These are phyloP conservation scores for Domatiomyces globalis DNA, from an alignment of 2,329 filamentous ascomycete species.

Conservation along the genomic window DNA sequence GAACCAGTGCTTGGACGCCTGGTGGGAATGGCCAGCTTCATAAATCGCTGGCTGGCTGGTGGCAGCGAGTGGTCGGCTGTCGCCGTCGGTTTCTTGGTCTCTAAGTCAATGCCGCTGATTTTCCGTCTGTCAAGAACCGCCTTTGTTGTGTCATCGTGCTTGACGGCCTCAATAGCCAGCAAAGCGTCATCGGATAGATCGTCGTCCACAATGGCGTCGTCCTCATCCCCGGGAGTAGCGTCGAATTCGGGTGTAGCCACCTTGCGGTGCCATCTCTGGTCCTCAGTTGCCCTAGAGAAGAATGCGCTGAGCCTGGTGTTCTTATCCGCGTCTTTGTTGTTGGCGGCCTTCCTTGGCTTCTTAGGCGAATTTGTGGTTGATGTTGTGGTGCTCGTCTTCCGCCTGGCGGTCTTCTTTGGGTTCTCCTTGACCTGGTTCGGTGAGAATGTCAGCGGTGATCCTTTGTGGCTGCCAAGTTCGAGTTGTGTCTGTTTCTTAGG, in stretches of 20 bases:
- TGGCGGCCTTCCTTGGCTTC: constrained; percentile 20
- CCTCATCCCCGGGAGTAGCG: constrained; percentile 10
- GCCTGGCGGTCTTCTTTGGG: constrained; percentile 1
- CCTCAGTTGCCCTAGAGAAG: constrained; percentile 27
- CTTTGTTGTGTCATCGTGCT: constrained; percentile 3
- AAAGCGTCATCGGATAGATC: constrained; percentile 25
- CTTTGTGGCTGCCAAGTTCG: not conserved
- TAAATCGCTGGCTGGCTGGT: constrained; percentile 15
- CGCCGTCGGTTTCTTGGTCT: not conserved
- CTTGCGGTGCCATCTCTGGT: constrained; percentile 27
- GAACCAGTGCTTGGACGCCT: constrained; percentile 3
- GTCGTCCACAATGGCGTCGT: constrained; percentile 23
- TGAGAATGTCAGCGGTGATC: not conserved
- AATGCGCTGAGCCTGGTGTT: constrained; percentile 29
- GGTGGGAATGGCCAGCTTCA: constrained; percentile 4
- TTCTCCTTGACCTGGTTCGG: not conserved
- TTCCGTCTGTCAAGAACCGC: constrained; percentile 6
- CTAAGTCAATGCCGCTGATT: not conserved
- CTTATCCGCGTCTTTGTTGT: constrained; percentile 11
- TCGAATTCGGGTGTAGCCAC: constrained; percentile 17
- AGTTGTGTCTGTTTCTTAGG: not conserved
- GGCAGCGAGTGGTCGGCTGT: constrained; percentile 2
- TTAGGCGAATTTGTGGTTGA: constrained; percentile 23
- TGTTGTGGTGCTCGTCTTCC: constrained; percentile 5
- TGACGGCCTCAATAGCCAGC: constrained; percentile 20